Percentiles rank a stretch among this genome's conserved stretches.
These are phyloP conservation scores for Spergularia bocconei DNA, from an alignment of 148 eudicot species.

Conservation along the genomic window DNA sequence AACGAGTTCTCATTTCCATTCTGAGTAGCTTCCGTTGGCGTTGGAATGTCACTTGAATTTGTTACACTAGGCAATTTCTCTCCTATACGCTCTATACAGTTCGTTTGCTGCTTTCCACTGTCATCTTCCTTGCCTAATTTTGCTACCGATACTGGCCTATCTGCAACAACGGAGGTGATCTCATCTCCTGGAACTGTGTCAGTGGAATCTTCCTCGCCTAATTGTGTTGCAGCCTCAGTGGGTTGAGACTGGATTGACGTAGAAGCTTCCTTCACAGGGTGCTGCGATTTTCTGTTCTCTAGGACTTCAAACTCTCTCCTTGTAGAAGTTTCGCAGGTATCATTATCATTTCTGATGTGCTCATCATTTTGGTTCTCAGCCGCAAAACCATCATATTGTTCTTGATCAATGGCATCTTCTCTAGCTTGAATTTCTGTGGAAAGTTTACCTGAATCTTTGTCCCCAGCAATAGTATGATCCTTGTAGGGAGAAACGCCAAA, in stretches of 20 bases:
- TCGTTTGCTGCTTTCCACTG: background rate
- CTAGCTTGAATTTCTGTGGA: slow-evolving; percentile 19
- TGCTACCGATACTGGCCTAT: background rate
- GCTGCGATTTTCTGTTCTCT: slow-evolving; percentile 17
- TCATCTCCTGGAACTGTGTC: slow-evolving; percentile 7
- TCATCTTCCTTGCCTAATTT: slow-evolving; percentile 10
- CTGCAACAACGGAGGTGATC: slow-evolving; percentile 2
- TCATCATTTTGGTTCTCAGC: slow-evolving; percentile 22
- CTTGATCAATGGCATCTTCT: slow-evolving; percentile 21
- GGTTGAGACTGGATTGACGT: slow-evolving; percentile 6
- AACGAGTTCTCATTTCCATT: slow-evolving; percentile 25
- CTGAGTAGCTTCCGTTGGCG: slow-evolving; percentile 17
- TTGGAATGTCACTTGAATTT: slow-evolving; percentile 16
- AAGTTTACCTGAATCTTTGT: slow-evolving; percentile 13
- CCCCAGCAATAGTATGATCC: background rate
- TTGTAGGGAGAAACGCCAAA: background rate
- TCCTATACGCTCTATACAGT: slow-evolving; percentile 15
- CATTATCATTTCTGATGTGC: slow-evolving; percentile 16
- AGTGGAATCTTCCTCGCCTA: background rate
- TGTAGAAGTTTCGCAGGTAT: background rate
- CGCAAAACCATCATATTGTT: slow-evolving; percentile 9
- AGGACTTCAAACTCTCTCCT: slow-evolving; percentile 14
- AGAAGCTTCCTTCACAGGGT: slow-evolving; percentile 8
- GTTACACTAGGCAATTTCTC: slow-evolving; percentile 19
- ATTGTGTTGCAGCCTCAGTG: slow-evolving; percentile 6